These are phyloP conservation scores for Podila verticillata DNA, from an alignment of 192 early-diverging fungal genomes.

Conservation along the genomic window DNA sequence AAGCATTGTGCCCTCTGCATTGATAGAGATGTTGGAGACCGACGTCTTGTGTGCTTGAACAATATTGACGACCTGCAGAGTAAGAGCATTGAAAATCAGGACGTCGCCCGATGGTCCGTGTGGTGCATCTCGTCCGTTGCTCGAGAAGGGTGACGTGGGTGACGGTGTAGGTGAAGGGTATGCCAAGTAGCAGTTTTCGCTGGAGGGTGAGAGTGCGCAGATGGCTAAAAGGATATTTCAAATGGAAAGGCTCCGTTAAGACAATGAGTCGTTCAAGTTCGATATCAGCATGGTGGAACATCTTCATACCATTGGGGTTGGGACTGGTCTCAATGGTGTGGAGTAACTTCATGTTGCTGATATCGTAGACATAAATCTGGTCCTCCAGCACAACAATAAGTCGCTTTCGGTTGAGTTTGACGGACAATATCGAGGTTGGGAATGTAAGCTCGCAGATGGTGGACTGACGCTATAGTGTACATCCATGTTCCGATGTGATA, in stretches of 20 bases:
- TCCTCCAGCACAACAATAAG: conserved; percentile 96
- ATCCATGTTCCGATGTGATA: background rate
- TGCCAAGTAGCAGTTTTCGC: conserved; percentile 94
- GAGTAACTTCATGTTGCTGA: conserved; percentile 97
- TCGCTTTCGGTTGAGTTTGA: conserved; percentile 95
- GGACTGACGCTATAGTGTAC: conserved; percentile 75
- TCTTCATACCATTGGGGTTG: conserved; percentile 79
- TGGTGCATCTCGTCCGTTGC: conserved; percentile 57
- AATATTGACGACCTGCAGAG: conserved; percentile 90
- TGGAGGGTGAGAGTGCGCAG: conserved; percentile 90
- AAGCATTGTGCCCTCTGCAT: conserved; percentile 90
- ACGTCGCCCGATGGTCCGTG: conserved; percentile 78
- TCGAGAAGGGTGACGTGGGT: conserved; percentile 63
- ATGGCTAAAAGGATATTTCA: conserved; percentile 65
- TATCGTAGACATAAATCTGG: conserved; percentile 97
- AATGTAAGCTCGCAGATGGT: conserved; percentile 98
- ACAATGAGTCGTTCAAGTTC: background rate
- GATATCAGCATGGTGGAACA: background rate
- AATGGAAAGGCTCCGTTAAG: background rate
- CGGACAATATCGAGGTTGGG: conserved; percentile 89
- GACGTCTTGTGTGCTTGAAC: conserved; percentile 96
- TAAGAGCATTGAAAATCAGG: conserved; percentile 91
- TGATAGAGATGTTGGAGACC: conserved; percentile 86
- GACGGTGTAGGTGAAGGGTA: conserved; percentile 85
- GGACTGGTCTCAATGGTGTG: conserved; percentile 96